Conservation (phyloP, 441 rosid genomes). For the Kokia cookei region DNA sequence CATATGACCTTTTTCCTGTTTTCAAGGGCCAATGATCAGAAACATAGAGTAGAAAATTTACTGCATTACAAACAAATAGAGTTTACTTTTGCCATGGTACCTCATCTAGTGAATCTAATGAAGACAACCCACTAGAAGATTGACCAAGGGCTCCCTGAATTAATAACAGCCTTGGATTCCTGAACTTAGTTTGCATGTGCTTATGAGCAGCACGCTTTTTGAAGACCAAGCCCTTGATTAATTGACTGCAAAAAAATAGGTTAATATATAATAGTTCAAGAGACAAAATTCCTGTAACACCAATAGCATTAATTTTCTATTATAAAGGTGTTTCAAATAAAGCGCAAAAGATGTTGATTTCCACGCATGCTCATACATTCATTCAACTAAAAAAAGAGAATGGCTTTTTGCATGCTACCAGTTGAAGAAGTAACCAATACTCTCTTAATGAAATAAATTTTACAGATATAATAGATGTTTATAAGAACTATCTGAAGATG, state of each 20-base stretch:
- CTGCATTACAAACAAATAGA: background rate
- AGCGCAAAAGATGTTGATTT: background rate
- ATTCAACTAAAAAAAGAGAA: background rate
- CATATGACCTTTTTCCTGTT: constrained; percentile 62
- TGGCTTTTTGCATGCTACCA: background rate
- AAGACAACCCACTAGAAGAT: constrained; percentile 71
- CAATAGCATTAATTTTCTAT: background rate
- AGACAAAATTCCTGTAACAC: background rate
- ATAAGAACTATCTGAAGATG: background rate
- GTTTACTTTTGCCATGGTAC: constrained; percentile 26
- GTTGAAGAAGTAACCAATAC: background rate
- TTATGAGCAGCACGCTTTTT: constrained; percentile 96
- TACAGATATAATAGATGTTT: background rate
- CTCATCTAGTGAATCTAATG: constrained; percentile 66
- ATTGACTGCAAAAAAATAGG: constrained; percentile 48
- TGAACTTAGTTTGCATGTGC: constrained; percentile 84
- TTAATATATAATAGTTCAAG: background rate
- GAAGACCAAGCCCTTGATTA: constrained; percentile 85
- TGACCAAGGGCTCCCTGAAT: constrained; percentile 69
- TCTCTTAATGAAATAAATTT: background rate
- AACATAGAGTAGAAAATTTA: background rate
- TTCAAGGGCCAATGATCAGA: constrained; percentile 17
- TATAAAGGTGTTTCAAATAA: background rate
- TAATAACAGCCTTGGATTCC: constrained; percentile 72
- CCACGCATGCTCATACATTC: background rate